Conservation (phyloP, 1,139 yeast genomes). For the Spathaspora sp. region DNA sequence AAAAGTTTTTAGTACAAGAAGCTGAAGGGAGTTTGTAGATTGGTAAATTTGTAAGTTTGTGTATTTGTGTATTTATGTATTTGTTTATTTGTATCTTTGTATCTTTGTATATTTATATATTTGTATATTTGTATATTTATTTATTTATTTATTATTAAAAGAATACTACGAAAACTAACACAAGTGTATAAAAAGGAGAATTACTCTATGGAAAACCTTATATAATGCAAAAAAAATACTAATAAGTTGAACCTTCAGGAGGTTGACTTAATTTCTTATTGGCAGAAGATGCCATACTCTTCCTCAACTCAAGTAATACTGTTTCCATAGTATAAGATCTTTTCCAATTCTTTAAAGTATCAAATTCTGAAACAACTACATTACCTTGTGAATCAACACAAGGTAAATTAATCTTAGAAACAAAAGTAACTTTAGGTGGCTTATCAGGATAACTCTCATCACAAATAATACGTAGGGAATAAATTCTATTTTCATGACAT, state of each 20-base stretch:
- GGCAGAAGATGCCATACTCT: conserved; percentile 74
- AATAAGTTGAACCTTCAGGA: conserved; percentile 77
- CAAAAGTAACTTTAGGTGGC: conserved; percentile 81
- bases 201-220: neutral
- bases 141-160: neutral
- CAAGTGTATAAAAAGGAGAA: neutral
- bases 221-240: conserved; percentile 8
- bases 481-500: conserved; percentile 89
- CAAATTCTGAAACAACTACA: conserved; percentile 61
- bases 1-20: conserved; percentile 32
- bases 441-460: conserved; percentile 83
- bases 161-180: neutral
- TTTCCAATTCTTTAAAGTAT: conserved; percentile 81
- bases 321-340: conserved; percentile 90
- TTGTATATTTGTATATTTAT: no score
- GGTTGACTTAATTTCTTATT: conserved; percentile 92
- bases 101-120: no score
- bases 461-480: conserved; percentile 77
- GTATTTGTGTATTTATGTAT: no score
- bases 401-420: conserved; percentile 84
- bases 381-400: conserved; percentile 77
- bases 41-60: no score
- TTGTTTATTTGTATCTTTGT: no score
- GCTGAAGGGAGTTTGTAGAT: conserved; percentile 12
- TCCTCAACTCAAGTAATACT: conserved; percentile 80